phyloP scores from a whole-genome alignment of 2,329 filamentous ascomycete genomes.

The Diaporthe nobilis region DNA sequence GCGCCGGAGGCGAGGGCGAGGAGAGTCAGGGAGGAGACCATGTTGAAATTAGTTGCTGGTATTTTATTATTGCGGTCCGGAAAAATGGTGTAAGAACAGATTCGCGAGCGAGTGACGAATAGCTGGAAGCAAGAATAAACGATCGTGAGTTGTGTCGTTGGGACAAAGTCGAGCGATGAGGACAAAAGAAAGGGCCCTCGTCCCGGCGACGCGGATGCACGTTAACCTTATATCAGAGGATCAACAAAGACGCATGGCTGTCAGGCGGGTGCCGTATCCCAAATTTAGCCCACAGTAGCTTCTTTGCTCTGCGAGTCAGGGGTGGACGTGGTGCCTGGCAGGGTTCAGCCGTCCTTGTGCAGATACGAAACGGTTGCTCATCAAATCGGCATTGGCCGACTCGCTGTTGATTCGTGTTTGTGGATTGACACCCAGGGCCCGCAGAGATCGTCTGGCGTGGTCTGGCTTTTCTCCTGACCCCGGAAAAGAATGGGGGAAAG shows the following conservation, averaged over 20 bases:
- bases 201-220: constrained; percentile 28
- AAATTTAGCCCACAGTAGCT: constrained; percentile 35
- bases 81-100: not conserved
- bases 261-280: constrained; percentile 22
- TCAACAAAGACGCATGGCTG: constrained; percentile 13
- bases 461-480: constrained; percentile 21
- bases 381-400: constrained; percentile 36
- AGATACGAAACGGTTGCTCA: constrained; percentile 37
- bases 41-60: constrained; percentile 26
- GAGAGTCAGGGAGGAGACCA: constrained; percentile 40
- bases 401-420: constrained; percentile 37
- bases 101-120: constrained; percentile 38
- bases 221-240: constrained; percentile 35
- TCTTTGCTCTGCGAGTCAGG: constrained; percentile 26
- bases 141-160: constrained; percentile 31
- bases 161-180: constrained; percentile 23
- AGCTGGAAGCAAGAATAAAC: constrained; percentile 21
- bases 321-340: constrained; percentile 13
- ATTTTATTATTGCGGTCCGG: not conserved
- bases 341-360: constrained; percentile 28
- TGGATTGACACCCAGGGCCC: constrained; percentile 31
- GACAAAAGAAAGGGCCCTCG: constrained; percentile 3
- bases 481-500: constrained; percentile 10
- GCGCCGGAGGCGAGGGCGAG: constrained; percentile 40
- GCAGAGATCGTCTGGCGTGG: constrained; percentile 32